Evolutionary conservation across 2,329 filamentous ascomycete species (phyloP).

Genomic region (Exophiala sideris): DNA sequence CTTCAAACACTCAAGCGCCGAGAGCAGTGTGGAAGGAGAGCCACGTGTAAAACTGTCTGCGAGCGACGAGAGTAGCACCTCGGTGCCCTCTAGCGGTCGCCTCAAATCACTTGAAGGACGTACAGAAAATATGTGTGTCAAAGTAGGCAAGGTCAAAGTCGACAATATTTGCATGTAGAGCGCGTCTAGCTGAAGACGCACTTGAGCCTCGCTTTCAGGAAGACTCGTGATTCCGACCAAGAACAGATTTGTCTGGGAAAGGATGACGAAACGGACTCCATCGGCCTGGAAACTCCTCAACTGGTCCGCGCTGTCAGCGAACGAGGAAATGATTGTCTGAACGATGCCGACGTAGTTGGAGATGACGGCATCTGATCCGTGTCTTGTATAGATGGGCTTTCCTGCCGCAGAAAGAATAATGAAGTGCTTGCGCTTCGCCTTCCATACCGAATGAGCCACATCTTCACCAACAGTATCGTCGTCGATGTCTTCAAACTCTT

Average conservation of each 20-base stretch:
- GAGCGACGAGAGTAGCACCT: constrained; percentile 82
- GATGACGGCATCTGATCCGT: constrained; percentile 84
- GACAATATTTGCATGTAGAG: constrained; percentile 98
- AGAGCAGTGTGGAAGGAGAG: constrained; percentile 82
- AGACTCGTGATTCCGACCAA: constrained; percentile 90
- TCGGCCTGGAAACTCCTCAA: constrained; percentile 85
- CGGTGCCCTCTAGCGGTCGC: constrained; percentile 85
- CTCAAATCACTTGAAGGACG: constrained; percentile 92
- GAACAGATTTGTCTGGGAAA: constrained; percentile 81
- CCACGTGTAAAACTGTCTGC: constrained; percentile 93
- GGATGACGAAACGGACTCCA: constrained; percentile 77
- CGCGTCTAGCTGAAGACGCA: constrained; percentile 83
- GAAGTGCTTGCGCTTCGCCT: constrained; percentile 92
- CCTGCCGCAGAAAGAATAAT: constrained; percentile 93
- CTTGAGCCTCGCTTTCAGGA: constrained; percentile 85
- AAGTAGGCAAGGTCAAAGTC: constrained; percentile 81
- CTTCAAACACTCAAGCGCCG: constrained; percentile 88
- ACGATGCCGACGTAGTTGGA: constrained; percentile 93
- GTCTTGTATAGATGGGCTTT: constrained; percentile 94
- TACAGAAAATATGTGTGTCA: constrained; percentile 82
- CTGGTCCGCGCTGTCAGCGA: constrained; percentile 73
- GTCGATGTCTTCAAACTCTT: constrained; percentile 66
- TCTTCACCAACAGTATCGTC: constrained; percentile 57
- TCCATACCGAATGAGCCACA: constrained; percentile 72
- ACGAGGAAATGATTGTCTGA: constrained; percentile 97